Conservation (phyloP, 768 basidiomycete species). For the Auricularia sp. region DNA sequence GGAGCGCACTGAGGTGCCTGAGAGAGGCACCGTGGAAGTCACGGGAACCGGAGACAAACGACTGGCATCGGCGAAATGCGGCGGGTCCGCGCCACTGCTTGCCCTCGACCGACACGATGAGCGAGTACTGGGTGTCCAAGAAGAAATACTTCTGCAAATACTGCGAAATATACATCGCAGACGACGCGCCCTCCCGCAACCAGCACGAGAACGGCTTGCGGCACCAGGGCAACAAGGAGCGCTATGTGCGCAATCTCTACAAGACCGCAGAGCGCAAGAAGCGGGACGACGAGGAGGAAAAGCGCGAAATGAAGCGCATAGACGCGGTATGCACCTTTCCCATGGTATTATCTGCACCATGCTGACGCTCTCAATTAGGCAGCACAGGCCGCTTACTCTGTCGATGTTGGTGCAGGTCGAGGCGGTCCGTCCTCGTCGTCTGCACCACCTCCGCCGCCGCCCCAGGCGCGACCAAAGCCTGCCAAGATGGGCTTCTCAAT, state of each 20-base stretch:
- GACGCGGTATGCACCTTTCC: slow-evolving; percentile 47
- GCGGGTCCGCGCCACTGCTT: neutral
- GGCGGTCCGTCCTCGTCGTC: slow-evolving; percentile 15
- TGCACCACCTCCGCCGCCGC: slow-evolving; percentile 25
- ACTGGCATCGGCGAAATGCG: no score
- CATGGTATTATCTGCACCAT: neutral
- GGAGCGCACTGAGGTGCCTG: no score
- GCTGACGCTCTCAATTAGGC: slow-evolving; percentile 33
- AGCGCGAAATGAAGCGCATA: slow-evolving; percentile 74
- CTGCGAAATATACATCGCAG: slow-evolving; percentile 93
- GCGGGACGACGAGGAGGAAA: slow-evolving; percentile 77
- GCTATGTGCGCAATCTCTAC: slow-evolving; percentile 87
- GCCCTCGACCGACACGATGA: slow-evolving; percentile 38
- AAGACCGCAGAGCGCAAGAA: slow-evolving; percentile 84
- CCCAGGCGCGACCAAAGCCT: slow-evolving; percentile 33
- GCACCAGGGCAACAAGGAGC: slow-evolving; percentile 90
- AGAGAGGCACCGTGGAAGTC: no score
- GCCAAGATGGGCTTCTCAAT: slow-evolving; percentile 41
- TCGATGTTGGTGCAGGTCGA: slow-evolving; percentile 62
- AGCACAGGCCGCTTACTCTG: slow-evolving; percentile 68
- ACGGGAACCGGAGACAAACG: no score
- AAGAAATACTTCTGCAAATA: slow-evolving; percentile 95
- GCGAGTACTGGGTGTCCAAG: slow-evolving; percentile 87
- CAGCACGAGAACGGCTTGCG: slow-evolving; percentile 90
- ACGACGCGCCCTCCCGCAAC: slow-evolving; percentile 84